Base-by-base conservation (phyloP, 805 yeast genomes). In the Saccharomyces mikatae region DNA sequence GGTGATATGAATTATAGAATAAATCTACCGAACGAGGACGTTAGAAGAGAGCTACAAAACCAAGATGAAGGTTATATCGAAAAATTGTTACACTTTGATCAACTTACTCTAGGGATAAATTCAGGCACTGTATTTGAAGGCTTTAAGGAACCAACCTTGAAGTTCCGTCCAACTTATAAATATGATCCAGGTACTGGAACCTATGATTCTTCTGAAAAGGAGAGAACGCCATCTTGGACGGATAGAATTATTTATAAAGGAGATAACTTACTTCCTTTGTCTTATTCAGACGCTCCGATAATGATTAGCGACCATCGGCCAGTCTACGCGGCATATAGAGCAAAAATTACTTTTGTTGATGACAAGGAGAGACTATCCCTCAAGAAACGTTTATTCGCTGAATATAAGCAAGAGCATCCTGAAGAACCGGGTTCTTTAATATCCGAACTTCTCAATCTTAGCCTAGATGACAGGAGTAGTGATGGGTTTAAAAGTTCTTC, bases 171-270 rank as follows among this genome's bases (percentile, higher is more conserved):
- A 9, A 94, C 99, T 0, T 92, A 92, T 73, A 92, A 92, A 66
- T 92, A 82, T 70, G 96, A 92, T 67, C 85, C 86, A 58, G 94
- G 92, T 3, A 85, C 96, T 0, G 77, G 80, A 50, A 73, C 69
- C 21, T 94, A 91, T 67, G 98, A 92, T 68, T 77, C 95, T 1
- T 86, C 96, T 10, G 99, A 92, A 61, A 92, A 92, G 67, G 92
- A 86, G 58, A 78, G 99, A 62, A 84, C 88, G 3, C 99, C 99
- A 0, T 86, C 97, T 0, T 92, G 98, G 97, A 92, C 98, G 0
- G 99, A 92, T 69, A 76, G 99, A 64, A 85, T 89, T 53, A 72
- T 92, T 49, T 84, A 77, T 62, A 76, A 78, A 56, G 89, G 95
- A 41, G 68, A 74, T 3, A 72, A 71, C 17, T 62, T 90, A 46